Conservation (phyloP, 176 grass and related monocot species). For the Eleusine indica region DNA sequence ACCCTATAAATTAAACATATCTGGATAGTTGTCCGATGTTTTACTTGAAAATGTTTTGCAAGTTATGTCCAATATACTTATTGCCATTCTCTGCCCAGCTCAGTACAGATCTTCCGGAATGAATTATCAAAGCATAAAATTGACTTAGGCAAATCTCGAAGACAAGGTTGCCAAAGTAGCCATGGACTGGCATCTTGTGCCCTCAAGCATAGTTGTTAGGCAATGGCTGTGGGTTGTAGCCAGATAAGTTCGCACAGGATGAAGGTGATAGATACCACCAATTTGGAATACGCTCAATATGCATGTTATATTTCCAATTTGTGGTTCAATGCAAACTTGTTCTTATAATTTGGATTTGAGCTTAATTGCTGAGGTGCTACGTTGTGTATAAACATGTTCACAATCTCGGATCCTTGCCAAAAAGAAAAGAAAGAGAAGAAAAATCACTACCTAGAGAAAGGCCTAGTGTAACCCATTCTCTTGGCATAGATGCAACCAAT, state of each 20-base stretch:
- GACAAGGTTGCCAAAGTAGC: not conserved
- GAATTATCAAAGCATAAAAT: not conserved
- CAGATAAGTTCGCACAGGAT: not conserved
- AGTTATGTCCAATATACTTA: not conserved
- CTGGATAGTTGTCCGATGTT: not conserved
- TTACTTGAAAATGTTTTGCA: not conserved
- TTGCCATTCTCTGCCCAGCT: not conserved
- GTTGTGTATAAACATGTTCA: no score
- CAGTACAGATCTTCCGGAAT: not conserved
- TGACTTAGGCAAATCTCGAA: not conserved
- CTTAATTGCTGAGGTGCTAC: no score
- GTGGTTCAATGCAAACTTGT: no score
- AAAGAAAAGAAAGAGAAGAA: no score
- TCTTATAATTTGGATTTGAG: no score
- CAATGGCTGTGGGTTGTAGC: not conserved
- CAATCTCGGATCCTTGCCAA: no score
- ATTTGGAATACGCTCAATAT: no score
- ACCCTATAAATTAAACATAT: not conserved
- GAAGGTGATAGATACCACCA: not conserved
- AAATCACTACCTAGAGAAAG: no score
- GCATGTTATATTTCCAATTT: no score
- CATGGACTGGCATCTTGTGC: not conserved
- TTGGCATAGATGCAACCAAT: no score
- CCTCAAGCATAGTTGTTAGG: conserved; percentile 1
- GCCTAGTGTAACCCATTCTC: no score